These are phyloP conservation scores for Teunomyces aglyptinius DNA, from an alignment of 805 yeast genomes.

Conservation along the genomic window DNA sequence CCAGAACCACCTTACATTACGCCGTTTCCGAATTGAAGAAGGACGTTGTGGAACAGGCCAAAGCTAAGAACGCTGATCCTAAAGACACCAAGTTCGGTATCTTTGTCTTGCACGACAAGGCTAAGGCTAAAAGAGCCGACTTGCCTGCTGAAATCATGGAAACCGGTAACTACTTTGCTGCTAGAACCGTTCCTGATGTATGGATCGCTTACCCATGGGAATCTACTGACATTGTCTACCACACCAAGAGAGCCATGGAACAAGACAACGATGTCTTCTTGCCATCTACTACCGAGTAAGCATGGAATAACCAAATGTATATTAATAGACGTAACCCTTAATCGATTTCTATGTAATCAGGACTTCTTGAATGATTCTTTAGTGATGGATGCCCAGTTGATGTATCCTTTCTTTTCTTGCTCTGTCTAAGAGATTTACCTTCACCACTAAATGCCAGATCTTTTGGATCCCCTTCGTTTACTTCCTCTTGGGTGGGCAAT, in stretches of 20 bases:
- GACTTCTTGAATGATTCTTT: conserved; percentile 65
- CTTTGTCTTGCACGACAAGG: conserved; percentile 75
- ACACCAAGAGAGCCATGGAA: conserved; percentile 65
- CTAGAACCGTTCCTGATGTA: conserved; percentile 69
- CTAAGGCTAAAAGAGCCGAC: conserved; percentile 68
- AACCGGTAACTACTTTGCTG: conserved; percentile 65
- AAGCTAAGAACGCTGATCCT: conserved; percentile 49
- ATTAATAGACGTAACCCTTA: conserved; percentile 18
- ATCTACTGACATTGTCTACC: conserved; percentile 69
- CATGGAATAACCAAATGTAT: background rate
- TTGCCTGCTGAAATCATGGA: conserved; percentile 63
- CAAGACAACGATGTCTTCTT: conserved; percentile 68
- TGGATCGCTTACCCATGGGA: conserved; percentile 94
- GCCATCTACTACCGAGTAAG: conserved; percentile 27
- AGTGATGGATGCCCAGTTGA: conserved; percentile 47
- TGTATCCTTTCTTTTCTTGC: conserved; percentile 65
- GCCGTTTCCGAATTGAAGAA: conserved; percentile 72
- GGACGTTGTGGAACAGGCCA: conserved; percentile 62
- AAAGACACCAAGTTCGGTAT: conserved; percentile 63
- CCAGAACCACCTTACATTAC: conserved; percentile 79
- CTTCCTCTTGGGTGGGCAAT: conserved; percentile 35
- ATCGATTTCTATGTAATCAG: conserved; percentile 81
- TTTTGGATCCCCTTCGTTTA: background rate
- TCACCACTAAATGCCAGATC: conserved; percentile 51
- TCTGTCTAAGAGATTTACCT: conserved; percentile 75